Evolutionary conservation across 768 basidiomycete species (phyloP).

Genomic region (Daedaleopsis nitida): DNA sequence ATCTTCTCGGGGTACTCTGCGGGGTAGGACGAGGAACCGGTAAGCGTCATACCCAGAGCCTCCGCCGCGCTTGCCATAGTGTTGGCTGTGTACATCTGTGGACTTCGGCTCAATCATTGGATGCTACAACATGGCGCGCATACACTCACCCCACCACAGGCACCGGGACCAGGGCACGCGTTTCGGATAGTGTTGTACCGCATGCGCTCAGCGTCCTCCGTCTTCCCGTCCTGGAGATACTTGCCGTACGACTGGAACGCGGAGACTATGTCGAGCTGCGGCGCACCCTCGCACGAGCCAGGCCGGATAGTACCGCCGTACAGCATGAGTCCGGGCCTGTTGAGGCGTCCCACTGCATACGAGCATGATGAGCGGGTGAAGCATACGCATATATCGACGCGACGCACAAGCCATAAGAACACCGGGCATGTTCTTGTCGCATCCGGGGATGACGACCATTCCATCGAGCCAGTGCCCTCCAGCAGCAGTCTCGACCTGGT

Average conservation of each 20-base stretch:
- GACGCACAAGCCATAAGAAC: slow-evolving; percentile 92
- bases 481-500: slow-evolving; percentile 93
- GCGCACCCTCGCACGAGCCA: slow-evolving; percentile 86
- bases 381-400: slow-evolving; percentile 1
- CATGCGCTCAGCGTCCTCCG: slow-evolving; percentile 76
- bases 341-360: slow-evolving; percentile 81
- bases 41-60: slow-evolving; percentile 93
- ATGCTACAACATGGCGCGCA: background rate
- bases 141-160: slow-evolving; percentile 89
- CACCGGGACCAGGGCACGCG: slow-evolving; percentile 96
- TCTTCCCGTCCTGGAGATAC: slow-evolving; percentile 88
- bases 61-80: slow-evolving; percentile 98
- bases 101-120: slow-evolving; percentile 5
- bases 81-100: slow-evolving; percentile 96
- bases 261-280: slow-evolving; percentile 92
- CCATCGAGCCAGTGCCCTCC: slow-evolving; percentile 98
- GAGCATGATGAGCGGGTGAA: background rate
- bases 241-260: slow-evolving; percentile 98
- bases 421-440: slow-evolving; percentile 99
- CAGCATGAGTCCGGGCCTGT: slow-evolving; percentile 96
- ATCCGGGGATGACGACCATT: slow-evolving; percentile 96
- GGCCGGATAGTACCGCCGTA: slow-evolving; percentile 96
- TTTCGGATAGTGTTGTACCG: slow-evolving; percentile 88
- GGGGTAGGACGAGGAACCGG: slow-evolving; percentile 96
- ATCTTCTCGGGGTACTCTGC: slow-evolving; percentile 90